Conservation (phyloP, 2,329 filamentous ascomycete genomes). For the Bipolaris sorokiniana region DNA sequence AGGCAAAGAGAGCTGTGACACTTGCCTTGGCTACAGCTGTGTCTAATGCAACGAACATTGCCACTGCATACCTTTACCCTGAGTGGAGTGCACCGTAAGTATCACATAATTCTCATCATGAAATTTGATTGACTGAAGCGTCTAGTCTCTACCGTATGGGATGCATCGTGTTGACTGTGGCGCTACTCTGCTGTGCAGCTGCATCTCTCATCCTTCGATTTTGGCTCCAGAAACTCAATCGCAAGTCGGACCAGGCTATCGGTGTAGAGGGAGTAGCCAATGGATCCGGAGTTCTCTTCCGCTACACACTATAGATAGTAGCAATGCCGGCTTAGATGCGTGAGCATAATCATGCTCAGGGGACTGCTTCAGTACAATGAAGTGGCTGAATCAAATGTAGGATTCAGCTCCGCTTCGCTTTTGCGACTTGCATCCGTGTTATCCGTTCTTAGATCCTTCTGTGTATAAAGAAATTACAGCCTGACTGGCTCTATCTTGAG, state of each 20-base stretch:
- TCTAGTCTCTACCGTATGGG: slow-evolving; percentile 29
- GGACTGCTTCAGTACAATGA: too few species aligned
- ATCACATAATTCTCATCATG: neutral
- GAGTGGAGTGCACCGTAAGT: slow-evolving; percentile 25
- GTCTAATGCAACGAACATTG: slow-evolving; percentile 46
- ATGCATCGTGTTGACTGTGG: slow-evolving; percentile 28
- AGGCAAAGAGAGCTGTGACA: slow-evolving; percentile 41
- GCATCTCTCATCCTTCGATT: slow-evolving; percentile 22
- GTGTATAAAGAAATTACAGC: neutral
- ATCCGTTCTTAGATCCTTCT: neutral
- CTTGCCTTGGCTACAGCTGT: slow-evolving; percentile 44
- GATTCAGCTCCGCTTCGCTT: too few species aligned
- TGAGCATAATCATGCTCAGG: neutral
- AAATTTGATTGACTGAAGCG: rapidly evolving
- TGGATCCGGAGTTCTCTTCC: slow-evolving; percentile 20
- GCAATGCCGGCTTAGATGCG: neutral
- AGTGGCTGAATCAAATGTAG: neutral
- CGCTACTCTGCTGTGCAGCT: slow-evolving; percentile 21
- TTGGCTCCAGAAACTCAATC: slow-evolving; percentile 26
- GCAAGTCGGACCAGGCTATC: slow-evolving; percentile 15
- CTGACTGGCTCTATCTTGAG: too few species aligned
- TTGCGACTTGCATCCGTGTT: neutral
- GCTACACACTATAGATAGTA: slow-evolving; percentile 13
- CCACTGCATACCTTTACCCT: slow-evolving; percentile 36
- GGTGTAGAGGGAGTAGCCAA: slow-evolving; percentile 25